Evolutionary conservation across 306 rosid genomes (phyloP).

Genomic region (Pterocarpus santalinus): DNA sequence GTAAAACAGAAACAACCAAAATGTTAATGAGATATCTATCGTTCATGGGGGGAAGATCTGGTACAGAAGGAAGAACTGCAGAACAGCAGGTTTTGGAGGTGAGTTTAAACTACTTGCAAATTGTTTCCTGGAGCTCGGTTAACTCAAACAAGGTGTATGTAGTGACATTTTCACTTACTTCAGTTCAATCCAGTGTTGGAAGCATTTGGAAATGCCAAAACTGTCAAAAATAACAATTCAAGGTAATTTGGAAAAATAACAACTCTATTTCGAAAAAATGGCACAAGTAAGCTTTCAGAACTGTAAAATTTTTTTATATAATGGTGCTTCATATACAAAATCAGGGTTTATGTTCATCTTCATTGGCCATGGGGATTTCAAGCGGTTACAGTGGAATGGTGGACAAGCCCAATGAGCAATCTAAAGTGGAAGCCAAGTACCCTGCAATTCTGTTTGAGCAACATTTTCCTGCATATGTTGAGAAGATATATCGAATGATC

Average conservation of each 20-base stretch:
- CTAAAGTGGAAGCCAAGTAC: constrained; percentile 89
- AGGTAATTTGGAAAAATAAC: constrained; percentile 72
- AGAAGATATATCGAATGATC: constrained; percentile 83
- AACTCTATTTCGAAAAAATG: constrained; percentile 80
- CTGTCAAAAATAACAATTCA: constrained; percentile 89
- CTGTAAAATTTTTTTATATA: constrained; percentile 32
- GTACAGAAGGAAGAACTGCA: too few relatives aligned
- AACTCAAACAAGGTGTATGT: background rate
- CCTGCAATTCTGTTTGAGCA: constrained; percentile 87
- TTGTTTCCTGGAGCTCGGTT: too few relatives aligned
- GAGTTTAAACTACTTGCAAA: too few relatives aligned
- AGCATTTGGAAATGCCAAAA: constrained; percentile 79
- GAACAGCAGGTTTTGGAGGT: too few relatives aligned
- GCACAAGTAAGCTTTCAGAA: constrained; percentile 72
- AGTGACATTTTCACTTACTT: constrained; percentile 49
- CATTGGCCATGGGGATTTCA: constrained; percentile 79
- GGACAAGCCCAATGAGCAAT: constrained; percentile 72
- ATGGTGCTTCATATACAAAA: constrained; percentile 27
- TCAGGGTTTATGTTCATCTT: constrained; percentile 83
- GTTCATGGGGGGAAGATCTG: too few relatives aligned
- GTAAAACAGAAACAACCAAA: too few relatives aligned
- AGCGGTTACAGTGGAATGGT: constrained; percentile 89
- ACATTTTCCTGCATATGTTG: constrained; percentile 82
- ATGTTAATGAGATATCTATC: too few relatives aligned
- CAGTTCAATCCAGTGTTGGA: constrained; percentile 94